Evolutionary conservation across 805 yeast species (phyloP).

Genomic region (Pichia membranifaciens): DNA sequence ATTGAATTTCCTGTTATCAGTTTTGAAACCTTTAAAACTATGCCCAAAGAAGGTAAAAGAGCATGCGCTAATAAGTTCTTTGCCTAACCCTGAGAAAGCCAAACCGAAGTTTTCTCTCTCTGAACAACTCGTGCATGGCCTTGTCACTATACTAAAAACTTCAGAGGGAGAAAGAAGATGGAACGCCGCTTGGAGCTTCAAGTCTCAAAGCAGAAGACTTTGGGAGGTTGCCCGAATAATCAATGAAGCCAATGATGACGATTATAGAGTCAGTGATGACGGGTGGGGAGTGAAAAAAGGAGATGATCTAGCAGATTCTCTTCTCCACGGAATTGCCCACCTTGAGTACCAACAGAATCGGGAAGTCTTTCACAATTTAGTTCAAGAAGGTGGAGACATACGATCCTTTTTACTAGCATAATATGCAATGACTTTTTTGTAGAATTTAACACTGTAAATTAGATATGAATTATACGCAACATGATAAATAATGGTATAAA

Average conservation of each 20-base stretch:
- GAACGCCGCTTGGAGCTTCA: slow-evolving; percentile 13
- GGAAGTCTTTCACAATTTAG: slow-evolving; percentile 5
- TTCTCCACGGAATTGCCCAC: slow-evolving; percentile 56
- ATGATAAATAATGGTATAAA: background rate
- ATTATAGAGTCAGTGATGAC: slow-evolving; percentile 11
- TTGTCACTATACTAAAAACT: slow-evolving; percentile 1
- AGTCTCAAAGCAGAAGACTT: slow-evolving; percentile 20
- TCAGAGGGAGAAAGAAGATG: slow-evolving; percentile 1
- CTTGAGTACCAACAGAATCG: slow-evolving; percentile 34
- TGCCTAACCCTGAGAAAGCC: background rate
- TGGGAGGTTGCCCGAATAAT: slow-evolving; percentile 24
- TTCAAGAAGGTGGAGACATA: background rate
- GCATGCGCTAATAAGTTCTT: background rate
- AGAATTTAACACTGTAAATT: too few relatives aligned
- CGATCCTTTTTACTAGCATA: background rate
- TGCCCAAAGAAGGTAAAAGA: background rate
- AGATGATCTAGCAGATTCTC: slow-evolving; percentile 62
- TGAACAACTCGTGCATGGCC: background rate
- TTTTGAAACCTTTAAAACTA: background rate
- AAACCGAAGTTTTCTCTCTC: background rate
- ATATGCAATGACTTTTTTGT: background rate
- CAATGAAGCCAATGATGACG: slow-evolving; percentile 16
- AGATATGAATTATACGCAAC: too few relatives aligned
- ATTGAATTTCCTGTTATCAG: slow-evolving; percentile 2
- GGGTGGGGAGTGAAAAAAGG: slow-evolving; percentile 34